phyloP scores from a whole-genome alignment of 1,284 basidiomycete genomes.

The Sutorius eximius region DNA sequence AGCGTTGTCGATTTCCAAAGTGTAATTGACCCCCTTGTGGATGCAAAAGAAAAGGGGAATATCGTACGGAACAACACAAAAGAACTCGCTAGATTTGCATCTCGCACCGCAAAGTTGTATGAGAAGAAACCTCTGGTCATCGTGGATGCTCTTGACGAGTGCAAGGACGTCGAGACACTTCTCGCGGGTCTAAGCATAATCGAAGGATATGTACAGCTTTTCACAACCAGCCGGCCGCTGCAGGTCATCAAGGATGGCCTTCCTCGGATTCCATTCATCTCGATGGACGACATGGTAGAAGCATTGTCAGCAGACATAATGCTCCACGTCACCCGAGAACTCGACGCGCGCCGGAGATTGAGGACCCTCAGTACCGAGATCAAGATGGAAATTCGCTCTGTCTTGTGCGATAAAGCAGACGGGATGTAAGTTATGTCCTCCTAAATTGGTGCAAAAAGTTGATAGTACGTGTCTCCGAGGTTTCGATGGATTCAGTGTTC shows the following conservation, averaged over 20 bases:
- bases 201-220: background rate
- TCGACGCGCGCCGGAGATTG: background rate
- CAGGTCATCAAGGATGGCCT: background rate
- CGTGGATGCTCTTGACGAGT: background rate
- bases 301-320: background rate
- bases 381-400: conserved; percentile 1
- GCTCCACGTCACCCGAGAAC: background rate
- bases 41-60: background rate
- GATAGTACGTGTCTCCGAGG: background rate
- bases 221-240: conserved; percentile 2
- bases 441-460: too few relatives aligned
- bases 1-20: background rate
- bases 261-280: background rate
- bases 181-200: background rate
- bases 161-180: background rate
- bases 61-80: background rate
- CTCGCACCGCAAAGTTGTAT: background rate
- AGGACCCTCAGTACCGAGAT: background rate
- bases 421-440: background rate
- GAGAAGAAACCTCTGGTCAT: background rate
- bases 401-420: background rate
- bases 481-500: conserved; percentile 9
- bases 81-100: background rate
- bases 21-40: background rate
- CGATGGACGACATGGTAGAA: background rate